phyloP scores from a whole-genome alignment of 192 early-diverging fungal species.

The Cetraspora pellucida region DNA sequence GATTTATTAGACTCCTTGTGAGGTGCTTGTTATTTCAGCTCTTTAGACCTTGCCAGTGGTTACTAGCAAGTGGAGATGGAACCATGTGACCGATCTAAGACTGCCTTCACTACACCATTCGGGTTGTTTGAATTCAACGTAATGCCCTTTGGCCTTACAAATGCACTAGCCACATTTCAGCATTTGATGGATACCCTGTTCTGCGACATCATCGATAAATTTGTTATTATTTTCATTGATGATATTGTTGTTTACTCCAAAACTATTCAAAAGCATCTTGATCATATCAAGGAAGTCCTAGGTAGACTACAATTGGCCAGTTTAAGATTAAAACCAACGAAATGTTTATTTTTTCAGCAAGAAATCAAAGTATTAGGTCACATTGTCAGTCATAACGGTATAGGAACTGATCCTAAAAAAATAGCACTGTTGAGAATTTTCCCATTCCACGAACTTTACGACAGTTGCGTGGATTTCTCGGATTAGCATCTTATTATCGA shows the following conservation, averaged over 20 bases:
- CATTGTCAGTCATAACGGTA: neutral
- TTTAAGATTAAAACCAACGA: no score
- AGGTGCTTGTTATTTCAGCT: slow-evolving; percentile 41
- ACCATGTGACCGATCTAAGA: slow-evolving; percentile 2
- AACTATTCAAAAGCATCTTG: neutral
- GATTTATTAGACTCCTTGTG: slow-evolving; percentile 41
- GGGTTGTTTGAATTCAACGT: slow-evolving; percentile 37
- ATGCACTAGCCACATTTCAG: slow-evolving; percentile 24
- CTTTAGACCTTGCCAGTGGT: slow-evolving; percentile 43
- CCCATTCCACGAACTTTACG: neutral
- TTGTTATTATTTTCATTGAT: neutral
- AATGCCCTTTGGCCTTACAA: slow-evolving; percentile 37
- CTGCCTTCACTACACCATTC: slow-evolving; percentile 25
- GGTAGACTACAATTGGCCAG: neutral
- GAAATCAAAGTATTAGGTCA: neutral
- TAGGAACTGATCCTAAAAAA: neutral
- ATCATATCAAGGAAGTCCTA: neutral
- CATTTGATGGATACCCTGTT: no score
- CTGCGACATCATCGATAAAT: neutral
- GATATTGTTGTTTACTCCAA: neutral
- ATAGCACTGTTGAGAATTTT: neutral
- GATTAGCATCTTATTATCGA: neutral
- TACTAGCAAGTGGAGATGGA: slow-evolving; percentile 48
- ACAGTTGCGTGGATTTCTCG: neutral
- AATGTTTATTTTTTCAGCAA: no score